Evolutionary conservation across 805 yeast species (phyloP).

Genomic region (Lipomyces orientalis): DNA sequence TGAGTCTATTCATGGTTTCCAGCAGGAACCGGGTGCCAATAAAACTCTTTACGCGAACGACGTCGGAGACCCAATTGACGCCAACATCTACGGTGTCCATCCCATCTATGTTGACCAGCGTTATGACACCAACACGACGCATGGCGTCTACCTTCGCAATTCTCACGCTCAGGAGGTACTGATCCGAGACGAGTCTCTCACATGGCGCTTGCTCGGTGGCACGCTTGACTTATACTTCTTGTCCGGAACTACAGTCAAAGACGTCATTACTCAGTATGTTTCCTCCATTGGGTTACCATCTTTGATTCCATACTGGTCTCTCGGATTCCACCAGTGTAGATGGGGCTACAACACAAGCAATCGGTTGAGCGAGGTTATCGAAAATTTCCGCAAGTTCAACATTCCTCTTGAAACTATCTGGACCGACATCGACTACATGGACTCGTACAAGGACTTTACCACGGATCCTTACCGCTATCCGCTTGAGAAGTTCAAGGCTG

Average conservation of each 20-base stretch:
- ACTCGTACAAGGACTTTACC: slow-evolving; percentile 74
- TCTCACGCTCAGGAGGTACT: slow-evolving; percentile 45
- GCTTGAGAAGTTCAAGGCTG: slow-evolving; percentile 61
- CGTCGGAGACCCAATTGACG: slow-evolving; percentile 41
- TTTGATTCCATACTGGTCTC: slow-evolving; percentile 68
- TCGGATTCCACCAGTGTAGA: slow-evolving; percentile 88
- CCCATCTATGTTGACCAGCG: slow-evolving; percentile 47
- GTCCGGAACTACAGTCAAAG: slow-evolving; percentile 52
- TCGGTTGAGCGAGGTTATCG: slow-evolving; percentile 67
- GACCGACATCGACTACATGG: slow-evolving; percentile 84
- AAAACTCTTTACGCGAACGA: slow-evolving; percentile 44
- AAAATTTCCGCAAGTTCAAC: slow-evolving; percentile 62
- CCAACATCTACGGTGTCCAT: slow-evolving; percentile 47
- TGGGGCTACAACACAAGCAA: slow-evolving; percentile 83
- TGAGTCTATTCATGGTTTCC: slow-evolving; percentile 45
- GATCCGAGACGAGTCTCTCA: slow-evolving; percentile 42
- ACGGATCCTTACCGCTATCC: slow-evolving; percentile 73
- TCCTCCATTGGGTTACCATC: slow-evolving; percentile 64
- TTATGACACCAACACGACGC: slow-evolving; percentile 38
- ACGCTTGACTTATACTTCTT: slow-evolving; percentile 42
- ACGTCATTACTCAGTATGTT: slow-evolving; percentile 60
- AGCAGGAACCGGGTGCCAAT: slow-evolving; percentile 43
- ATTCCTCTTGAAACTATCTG: slow-evolving; percentile 82
- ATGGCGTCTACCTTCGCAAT: slow-evolving; percentile 47
- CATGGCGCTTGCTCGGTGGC: slow-evolving; percentile 46